Percentiles rank a stretch among this genome's conserved stretches.
Evolutionary conservation across 495 filamentous ascomycete genomes (phyloP).

Genomic region (Talaromyces borbonicus): DNA sequence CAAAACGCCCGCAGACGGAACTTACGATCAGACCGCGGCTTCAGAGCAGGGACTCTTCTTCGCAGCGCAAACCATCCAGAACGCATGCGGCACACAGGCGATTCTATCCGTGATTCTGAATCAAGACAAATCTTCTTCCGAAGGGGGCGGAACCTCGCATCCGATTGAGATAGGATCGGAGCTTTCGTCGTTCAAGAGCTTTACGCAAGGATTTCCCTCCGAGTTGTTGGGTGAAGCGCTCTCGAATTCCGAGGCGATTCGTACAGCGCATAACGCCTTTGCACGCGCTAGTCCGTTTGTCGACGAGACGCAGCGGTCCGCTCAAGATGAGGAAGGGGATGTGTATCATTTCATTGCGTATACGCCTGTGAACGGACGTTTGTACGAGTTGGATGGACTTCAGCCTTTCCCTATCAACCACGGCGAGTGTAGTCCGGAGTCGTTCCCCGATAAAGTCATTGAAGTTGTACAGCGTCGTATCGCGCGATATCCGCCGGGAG

Average conservation of each 20-base stretch:
- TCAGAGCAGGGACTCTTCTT: conserved; percentile 72
- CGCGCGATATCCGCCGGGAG: conserved; percentile 69
- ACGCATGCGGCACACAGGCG: conserved; percentile 96
- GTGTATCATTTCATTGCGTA: conserved; percentile 98
- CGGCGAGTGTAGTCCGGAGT: conserved; percentile 53
- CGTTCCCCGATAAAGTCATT: conserved; percentile 77
- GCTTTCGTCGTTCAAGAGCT: conserved; percentile 77
- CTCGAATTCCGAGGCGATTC: conserved; percentile 68
- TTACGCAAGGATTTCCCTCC: conserved; percentile 77
- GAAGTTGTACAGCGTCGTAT: conserved; percentile 79
- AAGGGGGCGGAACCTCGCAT: conserved; percentile 5
- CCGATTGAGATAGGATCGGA: conserved; percentile 48
- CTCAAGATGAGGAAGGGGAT: conserved; percentile 51
- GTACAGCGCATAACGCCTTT: conserved; percentile 89
- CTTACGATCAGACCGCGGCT: conserved; percentile 59
- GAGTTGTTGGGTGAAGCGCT: conserved; percentile 63
- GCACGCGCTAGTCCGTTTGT: conserved; percentile 80
- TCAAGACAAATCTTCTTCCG: conserved; percentile 39
- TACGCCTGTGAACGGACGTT: conserved; percentile 60
- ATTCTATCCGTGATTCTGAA: conserved; percentile 90
- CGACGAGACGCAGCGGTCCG: conserved; percentile 66
- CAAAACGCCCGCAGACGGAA: conserved; percentile 59
- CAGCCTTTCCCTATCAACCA: conserved; percentile 88
- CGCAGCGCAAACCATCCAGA: conserved; percentile 96
- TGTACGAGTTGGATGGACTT: conserved; percentile 94